Percentiles rank a stretch among this genome's conserved stretches.
Evolutionary conservation across 1,284 basidiomycete genomes (phyloP).

Genomic region (Fistulinella cinereoalba): DNA sequence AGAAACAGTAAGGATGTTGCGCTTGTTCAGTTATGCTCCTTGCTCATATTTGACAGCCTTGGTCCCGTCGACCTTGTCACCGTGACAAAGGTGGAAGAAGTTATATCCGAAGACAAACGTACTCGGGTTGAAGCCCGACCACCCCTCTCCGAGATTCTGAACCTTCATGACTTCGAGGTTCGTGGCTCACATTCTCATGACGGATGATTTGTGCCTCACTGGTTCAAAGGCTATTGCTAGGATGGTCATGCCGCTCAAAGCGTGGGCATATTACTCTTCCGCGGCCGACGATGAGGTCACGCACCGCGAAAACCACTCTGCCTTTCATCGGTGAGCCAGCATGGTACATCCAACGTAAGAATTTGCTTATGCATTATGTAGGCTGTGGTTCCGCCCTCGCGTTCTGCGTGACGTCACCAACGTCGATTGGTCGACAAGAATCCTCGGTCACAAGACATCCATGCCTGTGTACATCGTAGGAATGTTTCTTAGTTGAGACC

Average conservation of each 20-base stretch:
- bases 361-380: conserved; percentile 25
- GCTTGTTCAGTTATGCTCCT: not conserved
- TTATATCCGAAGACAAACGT: conserved; percentile 59
- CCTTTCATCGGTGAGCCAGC: conserved; percentile 68
- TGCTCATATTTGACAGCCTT: conserved; percentile 42
- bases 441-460: conserved; percentile 68
- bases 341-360: not conserved
- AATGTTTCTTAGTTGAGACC: not conserved
- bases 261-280: conserved; percentile 89
- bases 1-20: conserved; percentile 60
- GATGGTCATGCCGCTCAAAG: conserved; percentile 71
- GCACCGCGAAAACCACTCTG: conserved; percentile 82
- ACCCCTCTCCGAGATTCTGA: conserved; percentile 74
- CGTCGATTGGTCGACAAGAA: conserved; percentile 81
- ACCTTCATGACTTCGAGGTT: conserved; percentile 90
- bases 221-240: conserved; percentile 67
- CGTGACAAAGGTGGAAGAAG: conserved; percentile 50
- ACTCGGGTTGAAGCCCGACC: conserved; percentile 59
- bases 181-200: conserved; percentile 4
- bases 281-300: conserved; percentile 90
- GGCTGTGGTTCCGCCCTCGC: conserved; percentile 92
- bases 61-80: conserved; percentile 69
- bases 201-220: conserved; percentile 1
- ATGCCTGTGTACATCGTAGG: conserved; percentile 79
- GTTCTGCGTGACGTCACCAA: conserved; percentile 80